Percentiles rank a stretch among this genome's conserved stretches.
phyloP scores from a whole-genome alignment of 1,284 basidiomycete genomes.

The Trichosporon asahii region DNA sequence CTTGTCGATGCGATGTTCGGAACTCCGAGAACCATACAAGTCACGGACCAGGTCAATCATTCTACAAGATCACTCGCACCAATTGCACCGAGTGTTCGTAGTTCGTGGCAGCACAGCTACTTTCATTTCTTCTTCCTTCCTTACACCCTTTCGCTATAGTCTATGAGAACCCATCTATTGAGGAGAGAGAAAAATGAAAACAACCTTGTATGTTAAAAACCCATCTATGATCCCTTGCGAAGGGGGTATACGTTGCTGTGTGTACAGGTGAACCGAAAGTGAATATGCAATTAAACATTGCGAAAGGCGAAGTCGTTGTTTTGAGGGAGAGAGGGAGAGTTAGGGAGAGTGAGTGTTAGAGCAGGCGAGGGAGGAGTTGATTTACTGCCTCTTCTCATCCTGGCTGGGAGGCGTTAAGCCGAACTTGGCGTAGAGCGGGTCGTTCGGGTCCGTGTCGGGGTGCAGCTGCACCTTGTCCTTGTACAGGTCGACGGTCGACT shows the following conservation, averaged over 20 bases:
- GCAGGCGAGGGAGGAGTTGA: not conserved
- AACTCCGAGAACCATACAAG: not conserved
- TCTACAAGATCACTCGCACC: not conserved
- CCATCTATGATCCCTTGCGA: not conserved
- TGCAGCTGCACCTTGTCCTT: conserved; percentile 76
- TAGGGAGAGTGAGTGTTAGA: not conserved
- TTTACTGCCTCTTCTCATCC: conserved; percentile 7
- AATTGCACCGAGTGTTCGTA: not conserved
- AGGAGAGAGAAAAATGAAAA: not conserved
- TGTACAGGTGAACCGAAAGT: not conserved
- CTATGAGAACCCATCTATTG: conserved; percentile 6
- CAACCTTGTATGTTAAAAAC: conserved; percentile 6
- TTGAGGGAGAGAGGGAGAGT: not conserved
- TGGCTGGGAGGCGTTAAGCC: conserved; percentile 28
- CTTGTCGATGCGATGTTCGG: not conserved
- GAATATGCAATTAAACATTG: not conserved
- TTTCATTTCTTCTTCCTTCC: conserved; percentile 7
- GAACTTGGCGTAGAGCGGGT: conserved; percentile 47
- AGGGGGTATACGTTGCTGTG: conserved; percentile 2
- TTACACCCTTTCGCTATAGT: not conserved
- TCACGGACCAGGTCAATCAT: not conserved
- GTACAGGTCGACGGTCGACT: conserved; percentile 44
- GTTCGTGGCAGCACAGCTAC: not conserved
- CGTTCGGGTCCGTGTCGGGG: conserved; percentile 65
- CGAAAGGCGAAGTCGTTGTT: not conserved